Conservation (phyloP, 176 grass and related monocot genomes). For the Leersia perrieri region DNA sequence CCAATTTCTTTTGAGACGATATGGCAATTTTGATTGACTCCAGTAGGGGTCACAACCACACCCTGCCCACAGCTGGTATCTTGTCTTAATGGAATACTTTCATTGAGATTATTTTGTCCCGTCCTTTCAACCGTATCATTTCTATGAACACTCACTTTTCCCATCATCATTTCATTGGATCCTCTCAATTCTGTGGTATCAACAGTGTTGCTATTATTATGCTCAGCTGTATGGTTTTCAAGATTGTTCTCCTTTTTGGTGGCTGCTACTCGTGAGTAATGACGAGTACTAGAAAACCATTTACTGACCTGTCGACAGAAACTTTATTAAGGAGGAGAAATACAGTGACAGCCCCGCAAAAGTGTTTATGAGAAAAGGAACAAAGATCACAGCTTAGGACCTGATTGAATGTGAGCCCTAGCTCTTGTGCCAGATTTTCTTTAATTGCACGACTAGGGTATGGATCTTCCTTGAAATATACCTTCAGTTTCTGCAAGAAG, state of each 20-base stretch:
- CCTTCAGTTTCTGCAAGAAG: slow-evolving; percentile 51
- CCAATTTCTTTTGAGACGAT: neutral
- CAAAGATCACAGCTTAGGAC: slow-evolving; percentile 27
- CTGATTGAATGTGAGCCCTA: slow-evolving; percentile 59
- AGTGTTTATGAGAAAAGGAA: neutral
- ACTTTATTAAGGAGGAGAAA: slow-evolving; percentile 24
- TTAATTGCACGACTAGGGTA: slow-evolving; percentile 60
- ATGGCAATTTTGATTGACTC: neutral
- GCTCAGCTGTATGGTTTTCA: slow-evolving; percentile 22
- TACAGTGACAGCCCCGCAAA: slow-evolving; percentile 15
- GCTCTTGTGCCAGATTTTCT: slow-evolving; percentile 54
- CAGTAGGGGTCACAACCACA: neutral
- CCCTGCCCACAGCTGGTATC: slow-evolving; percentile 5
- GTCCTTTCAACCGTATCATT: slow-evolving; percentile 27
- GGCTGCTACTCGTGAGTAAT: slow-evolving; percentile 38
- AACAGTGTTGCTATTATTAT: slow-evolving; percentile 12
- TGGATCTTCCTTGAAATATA: slow-evolving; percentile 48
- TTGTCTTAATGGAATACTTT: slow-evolving; percentile 27
- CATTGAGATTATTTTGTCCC: slow-evolving; percentile 28
- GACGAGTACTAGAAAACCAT: slow-evolving; percentile 59
- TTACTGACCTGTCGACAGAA: slow-evolving; percentile 48
- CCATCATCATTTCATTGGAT: slow-evolving; percentile 4
- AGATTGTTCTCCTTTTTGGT: slow-evolving; percentile 29
- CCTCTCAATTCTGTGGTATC: slow-evolving; percentile 15
- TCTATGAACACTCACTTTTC: slow-evolving; percentile 21